Percentiles rank a stretch among this genome's conserved stretches.
Conservation (phyloP, 1,284 basidiomycete genomes). For the Ustilago curta region DNA sequence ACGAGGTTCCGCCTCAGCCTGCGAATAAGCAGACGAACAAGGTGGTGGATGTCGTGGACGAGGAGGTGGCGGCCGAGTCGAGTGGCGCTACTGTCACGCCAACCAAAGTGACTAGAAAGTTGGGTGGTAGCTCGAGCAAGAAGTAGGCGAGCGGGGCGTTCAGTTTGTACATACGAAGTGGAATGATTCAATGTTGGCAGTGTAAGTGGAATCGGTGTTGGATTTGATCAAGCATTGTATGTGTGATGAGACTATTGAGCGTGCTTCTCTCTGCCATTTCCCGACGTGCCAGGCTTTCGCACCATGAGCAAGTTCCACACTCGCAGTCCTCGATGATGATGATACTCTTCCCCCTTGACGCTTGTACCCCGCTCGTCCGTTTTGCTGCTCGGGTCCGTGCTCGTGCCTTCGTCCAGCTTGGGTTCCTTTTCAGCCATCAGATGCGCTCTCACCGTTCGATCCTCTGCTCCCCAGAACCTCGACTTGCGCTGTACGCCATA, state of each 20-base stretch:
- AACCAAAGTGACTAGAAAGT: slow-evolving; percentile 47
- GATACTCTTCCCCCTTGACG: slow-evolving; percentile 2
- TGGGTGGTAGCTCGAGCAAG: slow-evolving; percentile 37
- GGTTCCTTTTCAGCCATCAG: slow-evolving; percentile 10
- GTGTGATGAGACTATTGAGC: neutral
- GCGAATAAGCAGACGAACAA: slow-evolving; percentile 8
- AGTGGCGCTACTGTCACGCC: slow-evolving; percentile 29
- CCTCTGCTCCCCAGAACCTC: slow-evolving; percentile 40
- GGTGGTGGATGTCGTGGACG: slow-evolving; percentile 33
- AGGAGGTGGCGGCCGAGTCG: slow-evolving; percentile 41
- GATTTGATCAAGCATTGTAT: neutral
- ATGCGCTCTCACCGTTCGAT: slow-evolving; percentile 23
- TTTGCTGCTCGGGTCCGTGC: slow-evolving; percentile 17
- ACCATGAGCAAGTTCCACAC: slow-evolving; percentile 46
- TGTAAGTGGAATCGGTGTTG: neutral
- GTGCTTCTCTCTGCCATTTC: slow-evolving; percentile 8
- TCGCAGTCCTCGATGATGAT: slow-evolving; percentile 33
- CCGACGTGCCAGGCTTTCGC: slow-evolving; percentile 12
- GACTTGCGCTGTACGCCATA: slow-evolving; percentile 34
- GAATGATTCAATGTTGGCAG: neutral
- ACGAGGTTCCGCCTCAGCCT: neutral
- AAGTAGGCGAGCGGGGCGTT: slow-evolving; percentile 8
- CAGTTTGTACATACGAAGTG: slow-evolving; percentile 6
- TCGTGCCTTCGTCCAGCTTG: slow-evolving; percentile 9
- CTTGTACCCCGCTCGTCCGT: slow-evolving; percentile 6